Conservation (phyloP, 306 rosid species). For the Calophaca sinica region DNA sequence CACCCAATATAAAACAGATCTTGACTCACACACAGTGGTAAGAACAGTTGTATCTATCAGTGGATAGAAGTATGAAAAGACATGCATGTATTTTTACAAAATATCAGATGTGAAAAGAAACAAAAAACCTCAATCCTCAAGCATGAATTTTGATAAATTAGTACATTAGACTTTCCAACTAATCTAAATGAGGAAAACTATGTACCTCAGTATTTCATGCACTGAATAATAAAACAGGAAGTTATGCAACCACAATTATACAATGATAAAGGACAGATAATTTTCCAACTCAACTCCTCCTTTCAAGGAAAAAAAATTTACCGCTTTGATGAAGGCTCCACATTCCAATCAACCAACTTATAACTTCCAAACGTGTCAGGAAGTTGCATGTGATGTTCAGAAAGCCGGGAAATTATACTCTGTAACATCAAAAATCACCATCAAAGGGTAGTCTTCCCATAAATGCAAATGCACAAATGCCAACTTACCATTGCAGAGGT, state of each 20-base stretch:
- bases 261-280: not conserved
- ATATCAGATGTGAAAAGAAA: no score
- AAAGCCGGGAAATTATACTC: conserved; percentile 72
- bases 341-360: conserved; percentile 70
- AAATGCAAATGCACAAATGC: conserved; percentile 46
- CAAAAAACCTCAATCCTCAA: no score
- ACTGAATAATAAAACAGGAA: conserved; percentile 32
- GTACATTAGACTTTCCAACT: no score
- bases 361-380: conserved; percentile 76
- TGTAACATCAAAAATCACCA: conserved; percentile 50
- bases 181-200: not conserved
- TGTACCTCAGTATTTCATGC: conserved; percentile 31
- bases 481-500: conserved; percentile 71
- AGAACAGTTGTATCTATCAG: not conserved
- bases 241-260: conserved; percentile 35
- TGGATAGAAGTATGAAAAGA: no score
- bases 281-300: not conserved
- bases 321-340: conserved; percentile 64
- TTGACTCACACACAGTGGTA: not conserved
- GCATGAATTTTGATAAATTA: no score
- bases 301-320: conserved; percentile 41
- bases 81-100: no score
- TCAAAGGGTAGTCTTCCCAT: conserved; percentile 43
- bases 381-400: conserved; percentile 74
- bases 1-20: not conserved